These are phyloP conservation scores for Aechmea fasciata DNA, from an alignment of 176 grass and related monocot species.

Conservation along the genomic window DNA sequence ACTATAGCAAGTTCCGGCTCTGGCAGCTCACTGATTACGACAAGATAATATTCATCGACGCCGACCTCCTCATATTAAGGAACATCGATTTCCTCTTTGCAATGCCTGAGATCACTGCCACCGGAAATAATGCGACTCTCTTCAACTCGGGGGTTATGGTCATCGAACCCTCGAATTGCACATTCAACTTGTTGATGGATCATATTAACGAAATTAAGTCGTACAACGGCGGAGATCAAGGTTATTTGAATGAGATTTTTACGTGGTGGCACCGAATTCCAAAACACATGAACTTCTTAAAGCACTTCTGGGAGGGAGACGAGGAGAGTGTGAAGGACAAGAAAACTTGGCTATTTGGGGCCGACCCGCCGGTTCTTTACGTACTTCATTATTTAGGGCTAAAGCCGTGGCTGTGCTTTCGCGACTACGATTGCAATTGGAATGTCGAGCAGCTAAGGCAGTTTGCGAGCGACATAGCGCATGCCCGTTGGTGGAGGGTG, in stretches of 20 bases:
- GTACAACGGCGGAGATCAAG: conserved; percentile 86
- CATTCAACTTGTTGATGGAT: conserved; percentile 79
- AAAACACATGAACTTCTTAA: conserved; percentile 87
- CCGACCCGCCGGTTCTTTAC: conserved; percentile 58
- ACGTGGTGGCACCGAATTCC: conserved; percentile 96
- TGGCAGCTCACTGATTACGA: conserved; percentile 98
- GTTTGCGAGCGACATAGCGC: conserved; percentile 78
- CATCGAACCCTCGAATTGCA: conserved; percentile 84
- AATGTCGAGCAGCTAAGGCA: conserved; percentile 53
- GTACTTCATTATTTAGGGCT: conserved; percentile 75
- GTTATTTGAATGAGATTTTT: conserved; percentile 92
- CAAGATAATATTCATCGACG: conserved; percentile 97
- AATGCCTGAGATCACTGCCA: conserved; percentile 81
- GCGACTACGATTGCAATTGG: conserved; percentile 95
- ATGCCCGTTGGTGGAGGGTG: conserved; percentile 69
- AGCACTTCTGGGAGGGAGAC: conserved; percentile 97
- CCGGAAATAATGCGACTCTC: conserved; percentile 74
- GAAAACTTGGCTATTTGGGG: conserved; percentile 65
- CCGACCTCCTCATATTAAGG: conserved; percentile 78
- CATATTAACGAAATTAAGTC: conserved; percentile 92
- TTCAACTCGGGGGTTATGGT: conserved; percentile 99
- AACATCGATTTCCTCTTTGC: conserved; percentile 88
- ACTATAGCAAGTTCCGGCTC: conserved; percentile 94
- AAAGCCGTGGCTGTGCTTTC: conserved; percentile 86
- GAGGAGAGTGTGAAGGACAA: conserved; percentile 63